Evolutionary conservation across 345 rosid genomes (phyloP).

Genomic region (Sisymbrium altissimum): DNA sequence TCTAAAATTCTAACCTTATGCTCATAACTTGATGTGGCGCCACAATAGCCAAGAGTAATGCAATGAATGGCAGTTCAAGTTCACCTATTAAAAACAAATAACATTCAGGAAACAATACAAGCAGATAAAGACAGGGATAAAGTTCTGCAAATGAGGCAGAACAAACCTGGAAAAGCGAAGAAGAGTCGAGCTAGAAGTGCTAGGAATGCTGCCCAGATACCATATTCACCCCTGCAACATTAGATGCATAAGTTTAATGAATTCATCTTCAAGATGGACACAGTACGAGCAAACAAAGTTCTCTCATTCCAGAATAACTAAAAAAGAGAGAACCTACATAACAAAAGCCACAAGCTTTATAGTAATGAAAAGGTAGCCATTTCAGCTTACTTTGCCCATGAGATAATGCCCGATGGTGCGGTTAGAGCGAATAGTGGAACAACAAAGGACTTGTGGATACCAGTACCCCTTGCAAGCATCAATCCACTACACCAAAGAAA

Average conservation of each 20-base stretch:
- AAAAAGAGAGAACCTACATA: background rate
- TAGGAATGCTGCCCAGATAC: constrained; percentile 76
- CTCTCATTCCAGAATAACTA: background rate
- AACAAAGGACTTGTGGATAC: constrained; percentile 65
- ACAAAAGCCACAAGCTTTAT: background rate
- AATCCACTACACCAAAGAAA: constrained; percentile 44
- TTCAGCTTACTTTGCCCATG: constrained; percentile 81
- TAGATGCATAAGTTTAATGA: constrained; percentile 2
- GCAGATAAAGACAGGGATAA: background rate
- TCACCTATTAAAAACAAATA: constrained; percentile 50
- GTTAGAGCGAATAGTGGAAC: constrained; percentile 77
- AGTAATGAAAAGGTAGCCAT: background rate
- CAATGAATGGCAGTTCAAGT: constrained; percentile 80
- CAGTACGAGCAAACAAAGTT: background rate
- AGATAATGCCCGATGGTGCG: constrained; percentile 59
- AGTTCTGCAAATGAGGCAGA: background rate
- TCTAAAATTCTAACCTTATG: constrained; percentile 49
- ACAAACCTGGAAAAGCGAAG: constrained; percentile 77
- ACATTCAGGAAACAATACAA: background rate
- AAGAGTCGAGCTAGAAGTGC: constrained; percentile 82
- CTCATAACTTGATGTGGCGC: constrained; percentile 65
- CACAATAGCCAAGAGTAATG: constrained; percentile 66
- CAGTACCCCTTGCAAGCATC: constrained; percentile 73
- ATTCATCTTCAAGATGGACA: background rate
- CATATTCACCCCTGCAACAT: constrained; percentile 83